Percentiles rank a stretch among this genome's conserved stretches.
Conservation (phyloP, 1,139 yeast species). For the Yamadazyma triangularis region DNA sequence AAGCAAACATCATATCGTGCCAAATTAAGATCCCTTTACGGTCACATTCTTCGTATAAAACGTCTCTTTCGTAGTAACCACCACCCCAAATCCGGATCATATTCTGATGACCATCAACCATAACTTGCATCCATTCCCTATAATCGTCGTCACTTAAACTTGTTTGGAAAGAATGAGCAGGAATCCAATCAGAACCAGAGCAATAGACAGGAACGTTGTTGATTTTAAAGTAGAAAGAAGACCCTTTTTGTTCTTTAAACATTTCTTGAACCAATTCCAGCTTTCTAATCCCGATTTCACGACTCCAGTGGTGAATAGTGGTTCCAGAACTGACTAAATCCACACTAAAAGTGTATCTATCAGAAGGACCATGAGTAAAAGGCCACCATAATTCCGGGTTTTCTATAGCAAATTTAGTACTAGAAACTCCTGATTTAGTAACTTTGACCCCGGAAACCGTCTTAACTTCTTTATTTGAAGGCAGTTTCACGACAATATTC, state of each 20-base stretch:
- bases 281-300: constrained; percentile 29
- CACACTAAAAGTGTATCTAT: constrained; percentile 23
- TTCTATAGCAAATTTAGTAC: constrained; percentile 9
- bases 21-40: constrained; percentile 38
- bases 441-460: too few species aligned
- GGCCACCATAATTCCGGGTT: constrained; percentile 41
- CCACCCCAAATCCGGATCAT: constrained; percentile 49
- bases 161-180: constrained; percentile 34
- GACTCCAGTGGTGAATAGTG: constrained; percentile 4
- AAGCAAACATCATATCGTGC: constrained; percentile 51
- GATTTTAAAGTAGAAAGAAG: constrained; percentile 33
- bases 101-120: constrained; percentile 33
- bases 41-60: constrained; percentile 40
- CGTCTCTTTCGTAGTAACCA: constrained; percentile 36
- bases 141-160: constrained; percentile 24
- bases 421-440: too few species aligned
- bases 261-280: constrained; percentile 31
- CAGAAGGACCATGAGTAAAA: constrained; percentile 30
- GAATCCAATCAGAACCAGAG: constrained; percentile 45
- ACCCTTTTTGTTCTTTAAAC: constrained; percentile 22
- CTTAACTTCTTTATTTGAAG: too few species aligned
- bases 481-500: too few species aligned
- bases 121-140: constrained; percentile 23
- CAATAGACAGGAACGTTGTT: constrained; percentile 31
- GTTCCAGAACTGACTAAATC: constrained; percentile 5